Conservation (phyloP, 2,329 filamentous ascomycete genomes). For the Aspergillus ustus region DNA sequence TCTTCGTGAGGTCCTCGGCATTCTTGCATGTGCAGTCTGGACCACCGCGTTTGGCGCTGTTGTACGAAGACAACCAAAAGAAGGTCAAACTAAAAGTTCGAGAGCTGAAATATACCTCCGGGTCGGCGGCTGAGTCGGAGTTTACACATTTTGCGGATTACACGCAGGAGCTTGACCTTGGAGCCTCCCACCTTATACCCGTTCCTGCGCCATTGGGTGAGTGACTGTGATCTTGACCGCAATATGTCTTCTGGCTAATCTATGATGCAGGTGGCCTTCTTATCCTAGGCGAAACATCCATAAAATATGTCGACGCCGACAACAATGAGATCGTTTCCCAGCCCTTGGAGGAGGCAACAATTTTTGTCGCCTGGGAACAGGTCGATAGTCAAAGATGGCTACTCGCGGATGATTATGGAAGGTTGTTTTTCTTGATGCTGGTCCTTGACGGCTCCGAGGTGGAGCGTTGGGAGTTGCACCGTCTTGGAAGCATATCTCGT, state of each 20-base stretch:
- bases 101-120: slow-evolving; percentile 58
- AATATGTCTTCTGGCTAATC: slow-evolving; percentile 33
- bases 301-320: slow-evolving; percentile 83
- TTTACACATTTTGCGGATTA: slow-evolving; percentile 58
- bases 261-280: slow-evolving; percentile 70
- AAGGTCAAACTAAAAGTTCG: slow-evolving; percentile 60
- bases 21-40: slow-evolving; percentile 62
- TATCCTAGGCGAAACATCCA: slow-evolving; percentile 76
- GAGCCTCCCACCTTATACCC: slow-evolving; percentile 66
- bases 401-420: slow-evolving; percentile 90
- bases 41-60: slow-evolving; percentile 65
- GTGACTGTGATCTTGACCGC: slow-evolving; percentile 17
- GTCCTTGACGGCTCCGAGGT: slow-evolving; percentile 64
- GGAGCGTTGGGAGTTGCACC: slow-evolving; percentile 70
- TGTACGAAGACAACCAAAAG: slow-evolving; percentile 67
- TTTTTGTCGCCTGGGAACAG: slow-evolving; percentile 90
- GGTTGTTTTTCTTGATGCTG: slow-evolving; percentile 82
- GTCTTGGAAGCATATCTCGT: slow-evolving; percentile 71
- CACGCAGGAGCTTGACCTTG: slow-evolving; percentile 60
- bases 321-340: slow-evolving; percentile 69
- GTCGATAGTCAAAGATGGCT: slow-evolving; percentile 82
- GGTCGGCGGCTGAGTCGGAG: slow-evolving; percentile 56
- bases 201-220: slow-evolving; percentile 60
- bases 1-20: slow-evolving; percentile 68
- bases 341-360: slow-evolving; percentile 71